Percentiles rank a stretch among this genome's conserved stretches.
Evolutionary conservation across 305 asterid genomes (phyloP).

Genomic region (Solanum chacoense): DNA sequence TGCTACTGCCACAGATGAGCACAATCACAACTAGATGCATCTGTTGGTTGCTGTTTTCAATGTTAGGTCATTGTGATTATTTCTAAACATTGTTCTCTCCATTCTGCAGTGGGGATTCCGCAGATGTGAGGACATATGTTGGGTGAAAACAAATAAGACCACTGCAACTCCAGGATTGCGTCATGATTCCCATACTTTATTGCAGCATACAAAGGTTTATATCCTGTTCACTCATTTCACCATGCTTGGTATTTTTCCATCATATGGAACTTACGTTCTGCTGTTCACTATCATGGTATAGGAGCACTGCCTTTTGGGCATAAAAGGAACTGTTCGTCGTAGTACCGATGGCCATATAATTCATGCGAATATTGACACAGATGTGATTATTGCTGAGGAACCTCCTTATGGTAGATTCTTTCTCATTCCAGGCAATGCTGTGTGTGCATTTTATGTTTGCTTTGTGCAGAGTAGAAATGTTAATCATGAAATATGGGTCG

Average conservation of each 20-base stretch:
- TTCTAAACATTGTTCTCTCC: background rate
- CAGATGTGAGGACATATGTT: slow-evolving; percentile 99
- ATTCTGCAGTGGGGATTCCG: slow-evolving; percentile 95
- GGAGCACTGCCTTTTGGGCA: slow-evolving; percentile 99
- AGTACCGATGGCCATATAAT: slow-evolving; percentile 98
- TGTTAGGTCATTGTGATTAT: background rate
- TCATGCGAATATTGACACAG: slow-evolving; percentile 99
- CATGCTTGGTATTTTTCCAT: background rate
- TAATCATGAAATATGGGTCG: background rate
- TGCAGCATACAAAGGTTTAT: slow-evolving; percentile 89
- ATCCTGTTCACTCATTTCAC: background rate
- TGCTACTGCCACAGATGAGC: background rate
- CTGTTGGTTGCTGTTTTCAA: background rate
- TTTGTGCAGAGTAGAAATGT: background rate
- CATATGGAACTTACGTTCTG: background rate
- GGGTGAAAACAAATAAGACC: slow-evolving; percentile 97
- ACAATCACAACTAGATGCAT: background rate
- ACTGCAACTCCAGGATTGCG: slow-evolving; percentile 95
- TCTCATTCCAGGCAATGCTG: background rate
- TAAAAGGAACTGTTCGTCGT: slow-evolving; percentile 98
- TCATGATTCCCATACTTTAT: slow-evolving; percentile 93
- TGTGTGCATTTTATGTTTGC: background rate
- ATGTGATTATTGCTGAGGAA: slow-evolving; percentile 98
- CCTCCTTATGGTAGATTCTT: slow-evolving; percentile 82
- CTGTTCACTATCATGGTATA: slow-evolving; percentile 15